These are phyloP conservation scores for Tremella yokohamensis DNA, from an alignment of 768 basidiomycete species.

Conservation along the genomic window DNA sequence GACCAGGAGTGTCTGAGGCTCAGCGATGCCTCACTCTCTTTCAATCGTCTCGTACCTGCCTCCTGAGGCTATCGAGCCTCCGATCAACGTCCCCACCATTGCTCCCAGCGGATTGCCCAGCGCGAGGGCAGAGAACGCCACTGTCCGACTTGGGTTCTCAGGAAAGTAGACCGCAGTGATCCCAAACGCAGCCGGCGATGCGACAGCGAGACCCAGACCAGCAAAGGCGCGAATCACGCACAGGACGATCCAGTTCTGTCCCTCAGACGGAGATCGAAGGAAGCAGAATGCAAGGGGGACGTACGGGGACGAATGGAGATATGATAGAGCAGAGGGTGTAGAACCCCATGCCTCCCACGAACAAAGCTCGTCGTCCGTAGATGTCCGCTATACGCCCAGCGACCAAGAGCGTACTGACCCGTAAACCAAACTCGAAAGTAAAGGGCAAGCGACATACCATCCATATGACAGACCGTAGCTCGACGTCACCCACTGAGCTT, in stretches of 20 bases:
- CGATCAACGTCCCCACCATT: slow-evolving; percentile 64
- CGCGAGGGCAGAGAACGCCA: slow-evolving; percentile 75
- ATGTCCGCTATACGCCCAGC: slow-evolving; percentile 33
- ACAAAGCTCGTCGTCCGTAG: slow-evolving; percentile 67
- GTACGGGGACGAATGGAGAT: slow-evolving; percentile 21
- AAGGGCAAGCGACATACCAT: slow-evolving; percentile 13
- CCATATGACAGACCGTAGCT: slow-evolving; percentile 20
- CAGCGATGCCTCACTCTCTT: background rate
- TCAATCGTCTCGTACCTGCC: slow-evolving; percentile 44
- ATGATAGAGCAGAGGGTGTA: slow-evolving; percentile 60
- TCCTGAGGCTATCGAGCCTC: slow-evolving; percentile 64
- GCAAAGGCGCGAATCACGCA: slow-evolving; percentile 31
- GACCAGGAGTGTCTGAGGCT: slow-evolving; percentile 59
- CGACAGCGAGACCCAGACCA: slow-evolving; percentile 25
- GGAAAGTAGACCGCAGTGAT: slow-evolving; percentile 21
- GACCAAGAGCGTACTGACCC: slow-evolving; percentile 15
- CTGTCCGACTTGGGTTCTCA: slow-evolving; percentile 57
- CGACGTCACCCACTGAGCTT: slow-evolving; percentile 28
- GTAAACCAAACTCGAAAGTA: background rate
- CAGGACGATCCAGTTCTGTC: slow-evolving; percentile 6
- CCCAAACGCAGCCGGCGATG: slow-evolving; percentile 28
- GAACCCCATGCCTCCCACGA: slow-evolving; percentile 60
- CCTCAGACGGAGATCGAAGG: no score
- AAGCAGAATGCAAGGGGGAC: slow-evolving; percentile 2
- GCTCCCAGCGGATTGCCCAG: slow-evolving; percentile 78